phyloP scores from a whole-genome alignment of 192 early-diverging fungal genomes.

The Fimicolochytrium jonesii region DNA sequence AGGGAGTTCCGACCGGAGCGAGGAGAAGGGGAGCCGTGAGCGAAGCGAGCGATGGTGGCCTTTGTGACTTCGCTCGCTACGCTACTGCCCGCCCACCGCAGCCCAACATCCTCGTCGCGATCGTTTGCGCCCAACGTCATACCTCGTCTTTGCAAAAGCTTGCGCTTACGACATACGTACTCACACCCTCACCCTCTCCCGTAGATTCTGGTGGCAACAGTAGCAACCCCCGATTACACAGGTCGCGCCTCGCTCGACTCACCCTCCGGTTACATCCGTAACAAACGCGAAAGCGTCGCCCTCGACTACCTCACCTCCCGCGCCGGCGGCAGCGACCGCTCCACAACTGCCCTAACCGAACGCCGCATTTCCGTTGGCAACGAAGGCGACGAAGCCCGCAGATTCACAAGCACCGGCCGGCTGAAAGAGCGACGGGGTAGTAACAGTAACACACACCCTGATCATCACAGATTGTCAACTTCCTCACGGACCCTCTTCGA shows the following conservation, averaged over 20 bases:
- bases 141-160: background rate
- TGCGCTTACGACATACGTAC: background rate
- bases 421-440: background rate
- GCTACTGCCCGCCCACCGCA: background rate
- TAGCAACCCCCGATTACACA: background rate
- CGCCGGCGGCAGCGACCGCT: background rate
- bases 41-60: too few species aligned
- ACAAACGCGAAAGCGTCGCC: background rate
- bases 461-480: too few species aligned
- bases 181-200: background rate
- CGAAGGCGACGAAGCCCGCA: conserved; percentile 6
- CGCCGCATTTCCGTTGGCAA: background rate
- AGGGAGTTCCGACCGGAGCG: background rate
- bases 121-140: too few species aligned
- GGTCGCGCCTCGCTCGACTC: conserved; percentile 1
- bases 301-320: background rate
- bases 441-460: too few species aligned
- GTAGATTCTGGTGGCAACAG: conserved; percentile 16
- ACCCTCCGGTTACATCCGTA: conserved; percentile 1
- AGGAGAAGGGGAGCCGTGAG: background rate
- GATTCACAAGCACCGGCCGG: background rate
- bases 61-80: background rate
- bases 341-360: background rate
- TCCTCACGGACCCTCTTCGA: too few species aligned
- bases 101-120: background rate